Conservation (phyloP, 2,329 filamentous ascomycete genomes). For the Claviceps paspali region DNA sequence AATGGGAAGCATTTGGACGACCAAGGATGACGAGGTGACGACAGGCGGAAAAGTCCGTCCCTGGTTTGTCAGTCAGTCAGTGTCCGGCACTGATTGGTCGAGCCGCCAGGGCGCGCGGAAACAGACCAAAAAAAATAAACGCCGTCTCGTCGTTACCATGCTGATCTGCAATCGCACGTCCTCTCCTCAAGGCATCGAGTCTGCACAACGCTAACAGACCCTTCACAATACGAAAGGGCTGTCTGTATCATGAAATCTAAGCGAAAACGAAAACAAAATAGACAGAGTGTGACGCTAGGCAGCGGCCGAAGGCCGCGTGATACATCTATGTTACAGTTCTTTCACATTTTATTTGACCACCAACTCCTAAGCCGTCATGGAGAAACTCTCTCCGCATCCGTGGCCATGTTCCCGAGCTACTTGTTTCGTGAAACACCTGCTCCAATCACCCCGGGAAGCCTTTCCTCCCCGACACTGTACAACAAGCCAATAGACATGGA, state of each 20-base stretch:
- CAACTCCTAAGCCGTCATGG: constrained; percentile 7
- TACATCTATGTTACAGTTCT: constrained; percentile 6
- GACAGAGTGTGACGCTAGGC: constrained; percentile 1
- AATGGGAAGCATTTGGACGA: no score
- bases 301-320: constrained; percentile 4
- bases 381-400: constrained; percentile 1
- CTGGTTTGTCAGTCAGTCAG: constrained; percentile 1
- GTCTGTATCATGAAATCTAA: no score
- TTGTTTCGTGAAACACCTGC: constrained; percentile 73
- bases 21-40: constrained; percentile 1
- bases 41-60: constrained; percentile 7
- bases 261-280: no score
- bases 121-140: no score
- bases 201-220: no score
- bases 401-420: constrained; percentile 13
- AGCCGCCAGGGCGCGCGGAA: background rate
- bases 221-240: no score
- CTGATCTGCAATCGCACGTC: no score
- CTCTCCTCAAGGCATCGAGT: no score
- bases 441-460: constrained; percentile 87
- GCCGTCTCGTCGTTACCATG: no score
- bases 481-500: constrained; percentile 62
- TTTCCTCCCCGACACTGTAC: constrained; percentile 70
- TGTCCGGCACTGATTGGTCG: constrained; percentile 5
- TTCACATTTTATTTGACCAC: background rate